Conservation (phyloP, 805 yeast species). For the Yamadazyma tumulicola region DNA sequence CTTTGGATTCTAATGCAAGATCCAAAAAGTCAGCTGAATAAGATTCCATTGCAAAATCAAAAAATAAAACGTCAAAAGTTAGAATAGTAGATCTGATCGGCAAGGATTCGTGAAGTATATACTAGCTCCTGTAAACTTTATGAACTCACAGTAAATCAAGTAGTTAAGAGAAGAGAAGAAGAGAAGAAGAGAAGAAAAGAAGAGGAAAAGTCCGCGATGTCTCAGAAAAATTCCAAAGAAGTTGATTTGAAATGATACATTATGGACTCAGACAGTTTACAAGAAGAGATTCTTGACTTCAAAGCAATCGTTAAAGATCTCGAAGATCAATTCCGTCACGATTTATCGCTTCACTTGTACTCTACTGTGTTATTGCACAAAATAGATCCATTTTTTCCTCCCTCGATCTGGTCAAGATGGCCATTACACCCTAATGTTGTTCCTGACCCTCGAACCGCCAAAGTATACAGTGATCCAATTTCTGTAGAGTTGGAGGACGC, state of each 20-base stretch:
- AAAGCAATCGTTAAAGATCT: constrained; percentile 25
- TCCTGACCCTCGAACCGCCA: constrained; percentile 5
- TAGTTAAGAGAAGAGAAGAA: constrained; percentile 7
- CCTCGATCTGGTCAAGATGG: constrained; percentile 54
- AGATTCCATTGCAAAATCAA: constrained; percentile 26
- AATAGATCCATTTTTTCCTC: constrained; percentile 34
- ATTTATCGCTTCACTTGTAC: constrained; percentile 64
- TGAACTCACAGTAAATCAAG: constrained; percentile 5
- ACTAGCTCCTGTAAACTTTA: constrained; percentile 1
- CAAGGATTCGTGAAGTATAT: no score
- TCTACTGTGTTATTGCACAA: constrained; percentile 46
- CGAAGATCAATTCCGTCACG: constrained; percentile 51
- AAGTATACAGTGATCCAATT: background rate
- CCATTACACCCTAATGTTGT: constrained; percentile 34
- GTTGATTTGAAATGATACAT: no score
- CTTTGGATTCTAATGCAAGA: constrained; percentile 75
- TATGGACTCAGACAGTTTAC: background rate
- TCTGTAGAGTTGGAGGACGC: background rate
- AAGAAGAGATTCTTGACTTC: constrained; percentile 15
- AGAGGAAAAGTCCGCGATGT: background rate
- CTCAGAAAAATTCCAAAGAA: no score
- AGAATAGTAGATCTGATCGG: no score
- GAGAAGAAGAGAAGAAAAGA: constrained; percentile 1
- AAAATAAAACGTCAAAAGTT: constrained; percentile 2
- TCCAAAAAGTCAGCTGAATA: constrained; percentile 71